Conservation (phyloP, 2,329 filamentous ascomycete genomes). For the Camillea tinctor region DNA sequence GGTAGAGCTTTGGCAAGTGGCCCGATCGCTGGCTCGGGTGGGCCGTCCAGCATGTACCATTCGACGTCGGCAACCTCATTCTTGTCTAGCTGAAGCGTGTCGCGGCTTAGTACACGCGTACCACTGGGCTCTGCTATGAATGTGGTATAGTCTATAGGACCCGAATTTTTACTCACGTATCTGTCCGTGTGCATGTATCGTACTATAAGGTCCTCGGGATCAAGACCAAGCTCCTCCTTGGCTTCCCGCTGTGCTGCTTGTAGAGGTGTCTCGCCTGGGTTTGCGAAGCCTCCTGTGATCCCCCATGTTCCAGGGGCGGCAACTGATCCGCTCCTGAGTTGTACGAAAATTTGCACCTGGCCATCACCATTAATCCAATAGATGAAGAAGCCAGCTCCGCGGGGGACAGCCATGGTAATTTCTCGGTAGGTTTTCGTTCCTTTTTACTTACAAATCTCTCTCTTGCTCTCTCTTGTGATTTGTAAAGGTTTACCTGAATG, state of each 20-base stretch:
- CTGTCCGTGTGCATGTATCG: neutral
- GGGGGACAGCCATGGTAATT: no score
- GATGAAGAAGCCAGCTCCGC: neutral
- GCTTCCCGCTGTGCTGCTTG: neutral
- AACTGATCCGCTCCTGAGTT: neutral
- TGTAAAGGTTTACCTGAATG: no score
- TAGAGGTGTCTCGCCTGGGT: neutral
- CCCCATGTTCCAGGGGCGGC: neutral
- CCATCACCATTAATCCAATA: neutral
- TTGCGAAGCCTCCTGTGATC: neutral
- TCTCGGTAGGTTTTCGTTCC: no score
- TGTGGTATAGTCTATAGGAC: neutral
- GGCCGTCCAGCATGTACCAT: neutral
- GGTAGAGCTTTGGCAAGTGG: neutral
- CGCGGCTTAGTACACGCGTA: neutral
- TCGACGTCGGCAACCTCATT: neutral
- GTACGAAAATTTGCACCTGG: neutral
- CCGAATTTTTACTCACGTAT: neutral
- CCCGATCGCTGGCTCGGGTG: no score
- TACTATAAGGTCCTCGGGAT: neutral
- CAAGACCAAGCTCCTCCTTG: neutral
- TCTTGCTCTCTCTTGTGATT: no score
- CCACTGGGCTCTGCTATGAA: neutral
- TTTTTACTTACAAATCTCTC: no score
- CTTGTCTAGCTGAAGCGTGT: neutral